phyloP scores from a whole-genome alignment of 371 early-diverging fungal species.

The Lichtheimia ramosa region DNA sequence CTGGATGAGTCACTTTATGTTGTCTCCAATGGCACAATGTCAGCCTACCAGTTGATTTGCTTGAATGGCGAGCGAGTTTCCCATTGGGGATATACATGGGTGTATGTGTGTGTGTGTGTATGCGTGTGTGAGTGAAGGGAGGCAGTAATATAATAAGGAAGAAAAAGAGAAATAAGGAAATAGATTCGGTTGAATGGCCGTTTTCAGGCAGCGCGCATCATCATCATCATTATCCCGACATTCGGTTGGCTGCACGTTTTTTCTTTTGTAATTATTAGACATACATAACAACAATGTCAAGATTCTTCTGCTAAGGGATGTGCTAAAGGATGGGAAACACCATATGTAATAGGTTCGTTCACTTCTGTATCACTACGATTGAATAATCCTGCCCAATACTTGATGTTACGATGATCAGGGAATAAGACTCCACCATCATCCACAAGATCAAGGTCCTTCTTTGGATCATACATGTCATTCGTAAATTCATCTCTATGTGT shows the following conservation, averaged over 20 bases:
- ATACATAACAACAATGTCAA: background rate
- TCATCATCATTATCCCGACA: background rate
- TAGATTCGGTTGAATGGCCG: background rate
- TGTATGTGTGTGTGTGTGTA: background rate
- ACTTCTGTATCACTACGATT: slow-evolving; percentile 59
- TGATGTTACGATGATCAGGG: slow-evolving; percentile 61
- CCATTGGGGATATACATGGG: slow-evolving; percentile 1
- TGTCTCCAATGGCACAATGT: background rate
- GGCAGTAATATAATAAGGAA: background rate
- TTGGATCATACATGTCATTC: slow-evolving; percentile 55
- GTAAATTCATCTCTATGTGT: slow-evolving; percentile 50
- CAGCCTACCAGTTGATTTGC: background rate
- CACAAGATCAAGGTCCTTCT: slow-evolving; percentile 46
- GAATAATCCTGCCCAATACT: slow-evolving; percentile 77
- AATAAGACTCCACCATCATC: slow-evolving; percentile 59
- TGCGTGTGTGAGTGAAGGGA: too few relatives aligned
- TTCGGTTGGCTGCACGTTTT: too few relatives aligned
- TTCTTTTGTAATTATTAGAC: background rate
- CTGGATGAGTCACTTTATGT: background rate
- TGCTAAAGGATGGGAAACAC: slow-evolving; percentile 13
- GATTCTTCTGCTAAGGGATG: slow-evolving; percentile 9
- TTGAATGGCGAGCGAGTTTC: background rate
- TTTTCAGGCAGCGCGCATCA: background rate
- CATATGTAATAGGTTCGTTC: slow-evolving; percentile 37
- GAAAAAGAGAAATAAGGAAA: background rate